Evolutionary conservation across 2,329 filamentous ascomycete species (phyloP), one percentile per base, ranked within the genome.

Genomic region (Trichoderma sp.): DNA sequence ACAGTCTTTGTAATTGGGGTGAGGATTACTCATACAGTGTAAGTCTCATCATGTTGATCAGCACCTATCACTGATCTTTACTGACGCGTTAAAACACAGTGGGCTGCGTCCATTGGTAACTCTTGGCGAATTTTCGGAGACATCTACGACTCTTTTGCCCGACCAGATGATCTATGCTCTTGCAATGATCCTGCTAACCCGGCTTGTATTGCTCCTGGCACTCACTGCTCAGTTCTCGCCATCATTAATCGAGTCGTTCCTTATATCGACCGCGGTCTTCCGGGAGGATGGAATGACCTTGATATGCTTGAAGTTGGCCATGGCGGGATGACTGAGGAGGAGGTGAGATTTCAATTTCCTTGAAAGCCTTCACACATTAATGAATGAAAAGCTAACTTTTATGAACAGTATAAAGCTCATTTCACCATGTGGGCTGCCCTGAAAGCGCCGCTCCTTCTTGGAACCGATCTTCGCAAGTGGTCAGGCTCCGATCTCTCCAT

Each of bases 371-470:
- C 4, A 34, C 13, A 11, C 4, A 32, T 5, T 6, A 5, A 26
- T 6, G 3, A 8, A 24, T 21, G 10, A 5, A 16, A 21, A 16
- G 14, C 52, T 66, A 52, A 66, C 28, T 24, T 6, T 5, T 2
- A 6, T 18, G n/a, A 32, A 34, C 13, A 66, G 58, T 68, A 70
- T 18, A 51, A 51, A 39, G 65, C 81, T 28, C 82, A 83, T 69
- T 82, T 83, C 54, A 75, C 81, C 16, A 80, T 83, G 70, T 83
- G 81, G 81, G 79, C 81, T 1, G 81, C 82, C 56, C 77, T 83
- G 43, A 83, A 83, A 70, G 81, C 80, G 0, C 81, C 81, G 11
- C 74, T 83, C 2, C 80, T 83, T 30, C 80, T 83, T 58, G 79
- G 81, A 8, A 78, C 79, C 0, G 77, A 80, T 43, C 73, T 83